Base-by-base conservation (phyloP, 2,329 filamentous ascomycete species). In the Alternaria novae-zelandiae region DNA sequence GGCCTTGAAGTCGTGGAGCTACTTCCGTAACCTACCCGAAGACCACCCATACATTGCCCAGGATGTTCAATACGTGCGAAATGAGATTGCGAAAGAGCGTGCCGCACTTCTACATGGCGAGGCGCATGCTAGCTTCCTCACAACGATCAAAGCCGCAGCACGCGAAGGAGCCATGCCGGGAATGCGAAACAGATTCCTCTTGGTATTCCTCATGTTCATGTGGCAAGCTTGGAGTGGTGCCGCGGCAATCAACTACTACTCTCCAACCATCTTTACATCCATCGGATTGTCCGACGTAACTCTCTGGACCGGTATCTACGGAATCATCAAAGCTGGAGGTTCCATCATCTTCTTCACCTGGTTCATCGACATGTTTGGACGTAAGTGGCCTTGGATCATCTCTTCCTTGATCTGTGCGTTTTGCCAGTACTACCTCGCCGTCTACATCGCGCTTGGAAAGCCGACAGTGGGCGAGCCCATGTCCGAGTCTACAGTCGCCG, bases 21-120 rank as follows among this genome's bases (percentile, higher is more conserved):
- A 75, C 28, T 71, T 87, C 43, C 81, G 86, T 8, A 80, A 82
- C n/a, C 73, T 88, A 4, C 81, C 79, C 3, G 69, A 74, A 26
- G 73, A 80, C 50, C 79, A 83, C 55, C 73, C 72, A 10, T 82
- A 82, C 59, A 78, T 88, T 20, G 64, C 67, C 2, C 70, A 80
- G 56, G 78, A 80, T 50, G 66, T 79, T 5, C 63, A 69, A 6
- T 76, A 74, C 56, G 73, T 81, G 49, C 72, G 74, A 47, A 65
- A 66, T 15, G 68, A 78, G 46, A 77, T 80, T 20, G 67, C 74
- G 10, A 70, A 73, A 15, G 75, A 79, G 54, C 72, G 76, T 21
- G 68, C 73, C 7, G 66, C 70, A 2, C 69, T 77, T 3, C 69
- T 74, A 26, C 71, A 72, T n/a, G 71, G 57, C 4, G 59, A 74